Evolutionary conservation across 192 early-diverging fungal species (phyloP).

Genomic region (Coemansia sp.): DNA sequence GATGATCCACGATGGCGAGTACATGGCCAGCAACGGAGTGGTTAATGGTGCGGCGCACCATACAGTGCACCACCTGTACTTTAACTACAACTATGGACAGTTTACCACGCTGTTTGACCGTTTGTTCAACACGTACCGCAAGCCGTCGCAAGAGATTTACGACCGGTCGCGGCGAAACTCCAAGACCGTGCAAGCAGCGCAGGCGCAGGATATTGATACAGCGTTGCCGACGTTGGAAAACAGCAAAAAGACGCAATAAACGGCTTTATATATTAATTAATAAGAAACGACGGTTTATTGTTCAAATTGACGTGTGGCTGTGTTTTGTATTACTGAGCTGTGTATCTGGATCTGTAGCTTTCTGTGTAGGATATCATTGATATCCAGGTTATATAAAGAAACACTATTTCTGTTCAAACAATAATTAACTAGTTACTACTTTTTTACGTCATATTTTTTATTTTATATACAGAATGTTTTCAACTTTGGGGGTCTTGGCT

Average conservation of each 20-base stretch:
- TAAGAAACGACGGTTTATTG: too few relatives aligned
- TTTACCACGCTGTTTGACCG: slow-evolving; percentile 96
- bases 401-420: too few relatives aligned
- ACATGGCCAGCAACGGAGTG: slow-evolving; percentile 63
- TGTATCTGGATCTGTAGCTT: too few relatives aligned
- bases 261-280: neutral
- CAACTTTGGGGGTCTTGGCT: too few relatives aligned
- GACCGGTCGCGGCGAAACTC: slow-evolving; percentile 62
- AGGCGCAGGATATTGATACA: slow-evolving; percentile 63
- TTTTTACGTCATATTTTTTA: too few relatives aligned
- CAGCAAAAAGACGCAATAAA: slow-evolving; percentile 23
- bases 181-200: slow-evolving; percentile 62
- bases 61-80: slow-evolving; percentile 96
- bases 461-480: too few relatives aligned
- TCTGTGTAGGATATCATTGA: too few relatives aligned
- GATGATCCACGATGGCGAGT: slow-evolving; percentile 94
- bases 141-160: slow-evolving; percentile 67
- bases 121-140: slow-evolving; percentile 66
- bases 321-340: too few relatives aligned
- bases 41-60: slow-evolving; percentile 95
- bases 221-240: slow-evolving; percentile 37
- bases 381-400: too few relatives aligned
- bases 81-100: slow-evolving; percentile 99
- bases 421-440: too few relatives aligned
- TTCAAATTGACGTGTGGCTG: too few relatives aligned